Evolutionary conservation across 257 asterid genomes (phyloP).

Genomic region (Handroanthus guayacan): DNA sequence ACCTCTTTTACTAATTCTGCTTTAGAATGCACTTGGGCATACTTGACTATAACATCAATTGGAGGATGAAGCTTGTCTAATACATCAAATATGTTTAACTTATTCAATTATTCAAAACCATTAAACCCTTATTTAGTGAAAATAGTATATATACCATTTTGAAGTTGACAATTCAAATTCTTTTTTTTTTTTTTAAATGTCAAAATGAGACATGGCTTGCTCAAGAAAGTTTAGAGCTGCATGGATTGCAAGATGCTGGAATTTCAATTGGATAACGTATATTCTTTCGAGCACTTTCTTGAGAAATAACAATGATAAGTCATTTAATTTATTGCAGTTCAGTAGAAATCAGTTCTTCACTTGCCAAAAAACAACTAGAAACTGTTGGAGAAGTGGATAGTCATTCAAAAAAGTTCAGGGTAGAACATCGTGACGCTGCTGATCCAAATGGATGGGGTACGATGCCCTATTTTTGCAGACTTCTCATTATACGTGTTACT

Average conservation of each 20-base stretch:
- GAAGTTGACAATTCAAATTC: neutral
- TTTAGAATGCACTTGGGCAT: constrained; percentile 5
- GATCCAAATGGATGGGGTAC: constrained; percentile 92
- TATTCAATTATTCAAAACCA: constrained; percentile 14
- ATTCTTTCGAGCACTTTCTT: constrained; percentile 25
- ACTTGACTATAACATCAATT: neutral
- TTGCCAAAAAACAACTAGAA: constrained; percentile 87
- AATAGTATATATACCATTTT: neutral
- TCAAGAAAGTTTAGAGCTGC: constrained; percentile 21
- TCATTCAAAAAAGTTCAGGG: constrained; percentile 74
- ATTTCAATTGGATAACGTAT: constrained; percentile 4
- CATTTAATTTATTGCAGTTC: constrained; percentile 68
- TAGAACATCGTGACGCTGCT: constrained; percentile 96
- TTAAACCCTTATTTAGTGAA: neutral
- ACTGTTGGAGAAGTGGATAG: constrained; percentile 83
- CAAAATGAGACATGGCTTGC: neutral
- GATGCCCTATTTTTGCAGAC: constrained; percentile 37
- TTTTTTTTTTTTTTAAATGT: neutral
- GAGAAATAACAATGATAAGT: constrained; percentile 21
- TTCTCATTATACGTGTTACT: constrained; percentile 32
- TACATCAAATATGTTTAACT: constrained; percentile 10
- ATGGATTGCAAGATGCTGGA: constrained; percentile 23
- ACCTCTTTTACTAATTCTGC: constrained; percentile 11
- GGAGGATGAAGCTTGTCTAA: neutral
- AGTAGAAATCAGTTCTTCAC: constrained; percentile 94